Evolutionary conservation across 176 grass and related monocot genomes (phyloP).

Genomic region (bread wheat (Triticum aestivum)): DNA sequence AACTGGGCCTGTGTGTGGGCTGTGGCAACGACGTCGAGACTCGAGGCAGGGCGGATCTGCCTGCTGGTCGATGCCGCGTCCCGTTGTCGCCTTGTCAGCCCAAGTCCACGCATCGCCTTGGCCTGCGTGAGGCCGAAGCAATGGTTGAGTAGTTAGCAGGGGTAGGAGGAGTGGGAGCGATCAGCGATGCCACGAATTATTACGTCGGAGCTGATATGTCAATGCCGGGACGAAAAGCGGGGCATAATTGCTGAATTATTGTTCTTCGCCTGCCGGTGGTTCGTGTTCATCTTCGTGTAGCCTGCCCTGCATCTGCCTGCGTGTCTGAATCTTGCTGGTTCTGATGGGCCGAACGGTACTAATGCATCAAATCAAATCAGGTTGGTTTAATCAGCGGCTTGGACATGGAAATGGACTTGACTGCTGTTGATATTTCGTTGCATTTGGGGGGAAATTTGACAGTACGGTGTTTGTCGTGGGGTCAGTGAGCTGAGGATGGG

Average conservation of each 20-base stretch:
- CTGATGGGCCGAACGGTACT: not conserved
- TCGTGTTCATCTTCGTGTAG: not conserved
- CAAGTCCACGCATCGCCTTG: not conserved
- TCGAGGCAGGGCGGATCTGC: not conserved
- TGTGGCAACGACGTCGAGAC: not conserved
- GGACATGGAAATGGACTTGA: not conserved
- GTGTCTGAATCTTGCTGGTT: not conserved
- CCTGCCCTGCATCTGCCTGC: too few species aligned
- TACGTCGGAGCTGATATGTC: not conserved
- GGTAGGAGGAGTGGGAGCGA: not conserved
- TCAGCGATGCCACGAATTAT: not conserved
- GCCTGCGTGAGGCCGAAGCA: conserved; percentile 30
- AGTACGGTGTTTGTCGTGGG: conserved; percentile 17
- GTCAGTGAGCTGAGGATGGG: not conserved
- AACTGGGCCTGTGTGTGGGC: too few species aligned
- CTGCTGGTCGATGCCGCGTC: not conserved
- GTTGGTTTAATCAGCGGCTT: not conserved
- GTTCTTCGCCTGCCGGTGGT: conserved; percentile 24
- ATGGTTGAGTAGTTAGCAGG: not conserved
- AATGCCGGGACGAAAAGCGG: conserved; percentile 15
- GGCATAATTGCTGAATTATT: conserved; percentile 37
- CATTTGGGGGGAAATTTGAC: not conserved
- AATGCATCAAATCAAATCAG: not conserved
- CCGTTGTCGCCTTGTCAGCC: not conserved
- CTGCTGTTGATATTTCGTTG: not conserved